phyloP scores from a whole-genome alignment of 164 flowering plant genomes.

The Chloranthus sessilifolius region DNA sequence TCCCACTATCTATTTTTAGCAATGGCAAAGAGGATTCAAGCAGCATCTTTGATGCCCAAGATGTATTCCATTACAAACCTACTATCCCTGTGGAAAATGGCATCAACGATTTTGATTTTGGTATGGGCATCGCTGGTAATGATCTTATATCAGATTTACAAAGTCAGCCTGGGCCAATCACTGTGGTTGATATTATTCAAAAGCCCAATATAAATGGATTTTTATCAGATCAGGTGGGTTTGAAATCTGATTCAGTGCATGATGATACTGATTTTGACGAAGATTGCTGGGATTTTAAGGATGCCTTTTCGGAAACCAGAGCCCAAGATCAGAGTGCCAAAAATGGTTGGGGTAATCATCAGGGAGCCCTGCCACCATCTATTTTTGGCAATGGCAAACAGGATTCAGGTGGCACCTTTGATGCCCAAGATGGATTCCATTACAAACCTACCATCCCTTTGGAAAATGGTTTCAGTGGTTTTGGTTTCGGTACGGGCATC shows the following conservation, averaged over 20 bases:
- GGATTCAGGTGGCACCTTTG: constrained; percentile 28
- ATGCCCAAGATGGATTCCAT: constrained; percentile 21
- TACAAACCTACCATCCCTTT: constrained; percentile 11
- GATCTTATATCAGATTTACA: constrained; percentile 42
- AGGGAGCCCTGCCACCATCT: constrained; percentile 36
- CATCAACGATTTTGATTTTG: constrained; percentile 11
- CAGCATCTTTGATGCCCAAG: constrained; percentile 20
- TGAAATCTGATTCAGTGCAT: constrained; percentile 11
- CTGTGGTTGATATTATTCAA: constrained; percentile 15
- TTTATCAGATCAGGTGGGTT: constrained; percentile 16
- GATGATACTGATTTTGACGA: constrained; percentile 27
- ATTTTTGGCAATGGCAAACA: constrained; percentile 36
- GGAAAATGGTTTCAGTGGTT: constrained; percentile 18
- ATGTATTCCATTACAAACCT: constrained; percentile 21
- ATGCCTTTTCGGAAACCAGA: constrained; percentile 28
- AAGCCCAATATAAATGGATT: constrained; percentile 17
- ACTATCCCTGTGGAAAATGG: constrained; percentile 14
- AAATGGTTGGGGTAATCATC: constrained; percentile 13
- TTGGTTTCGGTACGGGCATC: constrained; percentile 13
- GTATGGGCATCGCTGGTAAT: constrained; percentile 22
- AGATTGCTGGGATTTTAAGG: constrained; percentile 35
- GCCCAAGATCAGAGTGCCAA: neutral
- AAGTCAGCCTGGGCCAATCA: constrained; percentile 21
- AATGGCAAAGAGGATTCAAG: constrained; percentile 31
- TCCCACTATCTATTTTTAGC: constrained; percentile 43